phyloP scores from a whole-genome alignment of 441 rosid genomes.

The Brassica hybrid region DNA sequence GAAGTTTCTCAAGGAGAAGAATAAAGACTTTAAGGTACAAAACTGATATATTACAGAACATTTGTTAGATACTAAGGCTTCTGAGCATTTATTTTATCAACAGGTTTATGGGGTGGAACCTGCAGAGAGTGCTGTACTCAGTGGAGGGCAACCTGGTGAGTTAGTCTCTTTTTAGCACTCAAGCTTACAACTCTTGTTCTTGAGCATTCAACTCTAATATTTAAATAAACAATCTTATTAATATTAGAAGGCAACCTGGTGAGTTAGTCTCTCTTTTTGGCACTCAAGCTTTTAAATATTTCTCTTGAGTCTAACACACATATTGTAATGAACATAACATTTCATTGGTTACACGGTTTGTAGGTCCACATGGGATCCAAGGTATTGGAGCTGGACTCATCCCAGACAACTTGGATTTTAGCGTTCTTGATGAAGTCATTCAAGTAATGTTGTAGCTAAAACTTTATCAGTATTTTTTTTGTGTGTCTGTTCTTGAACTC shows the following conservation, averaged over 20 bases:
- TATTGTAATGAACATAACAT: neutral
- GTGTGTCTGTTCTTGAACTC: neutral
- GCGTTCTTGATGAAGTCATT: constrained; percentile 50
- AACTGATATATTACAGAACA: neutral
- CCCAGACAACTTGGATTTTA: constrained; percentile 49
- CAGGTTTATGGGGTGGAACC: constrained; percentile 82
- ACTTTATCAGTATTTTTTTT: neutral
- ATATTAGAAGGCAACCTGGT: too few relatives aligned
- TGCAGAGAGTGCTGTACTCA: constrained; percentile 71
- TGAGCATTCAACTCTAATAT: neutral
- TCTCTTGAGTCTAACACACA: neutral
- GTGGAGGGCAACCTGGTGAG: constrained; percentile 71
- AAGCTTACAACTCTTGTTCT: neutral
- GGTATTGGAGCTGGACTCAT: constrained; percentile 59
- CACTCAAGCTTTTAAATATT: neutral
- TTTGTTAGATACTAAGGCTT: neutral
- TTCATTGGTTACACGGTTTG: neutral
- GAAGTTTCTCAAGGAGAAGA: constrained; percentile 76
- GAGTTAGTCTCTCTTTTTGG: neutral
- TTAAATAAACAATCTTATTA: too few relatives aligned
- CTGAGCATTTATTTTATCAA: constrained; percentile 16
- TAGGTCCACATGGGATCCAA: constrained; percentile 46
- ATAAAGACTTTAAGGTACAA: constrained; percentile 66
- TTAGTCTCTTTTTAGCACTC: constrained; percentile 1
- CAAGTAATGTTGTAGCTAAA: constrained; percentile 46